Evolutionary conservation across 345 rosid genomes (phyloP), one percentile per base, ranked within the genome.

Genomic region (Corchorus olitorius): DNA sequence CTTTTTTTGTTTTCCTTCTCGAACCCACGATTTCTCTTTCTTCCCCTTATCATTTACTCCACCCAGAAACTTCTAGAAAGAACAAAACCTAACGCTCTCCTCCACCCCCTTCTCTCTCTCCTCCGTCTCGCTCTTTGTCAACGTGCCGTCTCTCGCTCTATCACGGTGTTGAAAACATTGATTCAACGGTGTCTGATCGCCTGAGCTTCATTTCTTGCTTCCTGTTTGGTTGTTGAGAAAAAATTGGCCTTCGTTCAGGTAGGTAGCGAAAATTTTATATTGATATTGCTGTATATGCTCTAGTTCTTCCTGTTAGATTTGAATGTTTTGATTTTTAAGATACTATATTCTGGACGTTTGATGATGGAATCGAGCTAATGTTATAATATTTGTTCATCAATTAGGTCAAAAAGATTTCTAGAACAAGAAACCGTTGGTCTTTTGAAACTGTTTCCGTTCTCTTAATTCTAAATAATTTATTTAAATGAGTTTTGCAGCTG

Each of bases 41-140:
- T 60, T n/a, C 75, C 77, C 70, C 82, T 88, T 84, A 84, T 86
- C 87, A 81, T 78, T 83, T 69, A 76, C 90, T 35, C 81, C 78
- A 76, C 79, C 82, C 79, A 41, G 97, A 95, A 93, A 84, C 81
- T 96, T 96, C 98, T 93, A 91, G 98, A 93, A 89, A 77, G 81
- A 81, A 74, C 79, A 81, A 72, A 80, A 75, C 73, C 79, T 4
- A 72, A 20, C 78, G 0, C 64, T 19, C 70, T 4, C 22, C 14
- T 68, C 7, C 76, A 2, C 22, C 6, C 43, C 15, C 15, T 52
- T 34, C 66, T 19, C 56, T 4, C 48, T 5, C 41, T 5, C 16
- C 20, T 20, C 27, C 19, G 19, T 50, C 63, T 16, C 64, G 3
- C 69, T 17, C 53, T 2, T 67, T 5, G 66, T 76, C 48, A 65